phyloP scores from a whole-genome alignment of 257 asterid species.

The Cinchona pubescens region DNA sequence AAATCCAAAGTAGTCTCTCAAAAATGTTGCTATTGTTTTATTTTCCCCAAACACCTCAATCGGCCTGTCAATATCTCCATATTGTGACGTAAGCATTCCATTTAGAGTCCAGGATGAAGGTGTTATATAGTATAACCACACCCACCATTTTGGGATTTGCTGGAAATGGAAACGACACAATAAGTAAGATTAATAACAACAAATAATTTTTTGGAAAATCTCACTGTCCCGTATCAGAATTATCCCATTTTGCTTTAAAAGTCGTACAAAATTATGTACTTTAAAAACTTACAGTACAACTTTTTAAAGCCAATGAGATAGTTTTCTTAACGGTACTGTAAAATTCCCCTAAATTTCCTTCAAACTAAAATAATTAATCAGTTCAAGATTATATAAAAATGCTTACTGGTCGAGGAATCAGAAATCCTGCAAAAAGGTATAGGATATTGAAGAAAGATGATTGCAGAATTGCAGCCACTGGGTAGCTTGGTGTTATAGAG shows the following conservation, averaged over 20 bases:
- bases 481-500: slow-evolving; percentile 29
- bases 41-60: slow-evolving; percentile 48
- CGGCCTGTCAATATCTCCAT: slow-evolving; percentile 37
- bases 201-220: no score
- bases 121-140: slow-evolving; percentile 40
- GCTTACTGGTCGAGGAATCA: slow-evolving; percentile 58
- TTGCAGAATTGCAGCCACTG: slow-evolving; percentile 31
- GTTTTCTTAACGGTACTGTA: no score
- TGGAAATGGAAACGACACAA: slow-evolving; percentile 19
- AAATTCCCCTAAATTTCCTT: no score
- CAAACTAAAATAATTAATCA: no score
- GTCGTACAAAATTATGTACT: no score
- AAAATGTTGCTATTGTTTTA: slow-evolving; percentile 37
- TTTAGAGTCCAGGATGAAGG: slow-evolving; percentile 62
- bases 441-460: slow-evolving; percentile 45
- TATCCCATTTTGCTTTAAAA: no score
- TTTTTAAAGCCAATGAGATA: no score
- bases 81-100: slow-evolving; percentile 54
- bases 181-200: no score
- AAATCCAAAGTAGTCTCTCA: slow-evolving; percentile 54
- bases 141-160: slow-evolving; percentile 66
- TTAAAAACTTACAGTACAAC: no score
- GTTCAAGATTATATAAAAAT: no score
- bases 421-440: slow-evolving; percentile 50
- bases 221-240: no score